Conservation (phyloP, 2,329 filamentous ascomycete genomes). For the Clonostachys rhizophaga region DNA sequence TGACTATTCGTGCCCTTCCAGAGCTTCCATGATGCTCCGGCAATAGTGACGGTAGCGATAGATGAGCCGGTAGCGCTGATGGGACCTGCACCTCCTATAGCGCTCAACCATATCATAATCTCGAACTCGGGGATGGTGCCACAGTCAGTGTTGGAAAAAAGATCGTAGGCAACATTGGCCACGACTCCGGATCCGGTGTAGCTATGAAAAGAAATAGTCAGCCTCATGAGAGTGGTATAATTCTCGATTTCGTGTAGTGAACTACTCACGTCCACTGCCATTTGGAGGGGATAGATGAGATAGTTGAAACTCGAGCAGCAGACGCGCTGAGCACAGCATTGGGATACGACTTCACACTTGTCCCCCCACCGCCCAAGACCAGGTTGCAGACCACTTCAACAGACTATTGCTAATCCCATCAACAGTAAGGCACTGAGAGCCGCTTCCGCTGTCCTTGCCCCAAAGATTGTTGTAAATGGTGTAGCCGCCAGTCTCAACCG, state of each 20-base stretch:
- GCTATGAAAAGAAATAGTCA: slow-evolving; percentile 10
- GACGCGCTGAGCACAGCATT: slow-evolving; percentile 28
- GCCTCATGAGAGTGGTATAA: too few species aligned
- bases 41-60: slow-evolving; percentile 38
- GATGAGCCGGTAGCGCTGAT: slow-evolving; percentile 33
- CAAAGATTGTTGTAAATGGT: slow-evolving; percentile 35
- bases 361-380: slow-evolving; percentile 29
- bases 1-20: slow-evolving; percentile 52
- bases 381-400: slow-evolving; percentile 30
- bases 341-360: slow-evolving; percentile 35
- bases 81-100: slow-evolving; percentile 44
- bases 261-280: slow-evolving; percentile 22
- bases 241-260: too few species aligned
- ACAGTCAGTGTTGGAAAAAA: slow-evolving; percentile 42
- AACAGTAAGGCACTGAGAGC: slow-evolving; percentile 30
- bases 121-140: slow-evolving; percentile 39
- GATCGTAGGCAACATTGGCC: slow-evolving; percentile 57
- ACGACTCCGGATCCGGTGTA: slow-evolving; percentile 23
- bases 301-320: slow-evolving; percentile 15
- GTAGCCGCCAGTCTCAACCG: slow-evolving; percentile 9
- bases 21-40: slow-evolving; percentile 48
- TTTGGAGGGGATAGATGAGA: slow-evolving; percentile 21
- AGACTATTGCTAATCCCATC: slow-evolving; percentile 22
- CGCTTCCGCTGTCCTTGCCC: slow-evolving; percentile 22
- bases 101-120: slow-evolving; percentile 56